Percentiles rank a stretch among this genome's conserved stretches.
These are phyloP conservation scores for Kitagawia praeruptora DNA, from an alignment of 129 eudicot species.

Conservation along the genomic window DNA sequence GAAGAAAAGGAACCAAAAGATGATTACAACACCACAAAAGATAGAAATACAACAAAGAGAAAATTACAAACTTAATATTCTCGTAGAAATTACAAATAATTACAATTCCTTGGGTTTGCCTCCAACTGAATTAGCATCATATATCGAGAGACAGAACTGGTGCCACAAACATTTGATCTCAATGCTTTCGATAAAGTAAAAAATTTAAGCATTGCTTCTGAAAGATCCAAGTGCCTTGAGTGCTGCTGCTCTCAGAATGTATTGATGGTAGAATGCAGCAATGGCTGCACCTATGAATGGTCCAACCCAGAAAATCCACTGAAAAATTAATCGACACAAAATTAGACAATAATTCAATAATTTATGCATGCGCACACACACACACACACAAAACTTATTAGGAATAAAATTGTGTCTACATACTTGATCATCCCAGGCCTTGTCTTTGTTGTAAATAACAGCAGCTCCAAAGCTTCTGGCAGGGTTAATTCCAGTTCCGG, in stretches of 20 bases:
- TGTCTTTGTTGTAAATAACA: conserved; percentile 3
- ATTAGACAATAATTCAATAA: neutral
- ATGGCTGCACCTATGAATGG: conserved; percentile 1
- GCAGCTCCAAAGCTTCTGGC: conserved; percentile 13
- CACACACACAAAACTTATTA: neutral
- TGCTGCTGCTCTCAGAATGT: conserved; percentile 5
- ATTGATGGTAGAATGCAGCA: conserved; percentile 7
- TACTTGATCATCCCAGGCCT: conserved; percentile 14
- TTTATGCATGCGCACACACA: neutral
- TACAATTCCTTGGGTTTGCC: neutral
- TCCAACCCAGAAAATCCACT: conserved; percentile 8
- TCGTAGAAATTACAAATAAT: neutral
- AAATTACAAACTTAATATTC: neutral
- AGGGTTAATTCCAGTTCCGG: conserved; percentile 3
- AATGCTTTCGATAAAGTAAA: neutral
- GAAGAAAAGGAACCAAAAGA: neutral
- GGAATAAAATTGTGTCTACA: neutral
- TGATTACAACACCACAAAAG: neutral
- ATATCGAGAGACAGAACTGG: neutral
- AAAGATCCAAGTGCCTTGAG: neutral
- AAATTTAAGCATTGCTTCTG: conserved; percentile 7
- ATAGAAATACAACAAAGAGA: neutral
- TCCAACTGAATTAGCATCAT: neutral
- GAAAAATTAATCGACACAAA: neutral
- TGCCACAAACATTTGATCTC: neutral